Conservation (phyloP, 306 rosid species). For the Castanopsis chinensis region DNA sequence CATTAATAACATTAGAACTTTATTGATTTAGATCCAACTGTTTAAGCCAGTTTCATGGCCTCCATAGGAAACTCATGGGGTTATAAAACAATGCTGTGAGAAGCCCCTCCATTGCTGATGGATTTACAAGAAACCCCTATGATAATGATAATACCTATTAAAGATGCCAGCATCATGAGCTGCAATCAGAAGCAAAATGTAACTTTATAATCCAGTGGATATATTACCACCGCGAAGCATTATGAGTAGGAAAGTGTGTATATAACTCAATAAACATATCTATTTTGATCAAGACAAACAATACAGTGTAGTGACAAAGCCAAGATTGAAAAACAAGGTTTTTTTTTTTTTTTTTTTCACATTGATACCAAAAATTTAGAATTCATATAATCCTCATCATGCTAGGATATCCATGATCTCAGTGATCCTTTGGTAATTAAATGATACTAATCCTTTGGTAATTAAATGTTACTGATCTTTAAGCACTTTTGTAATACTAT, state of each 20-base stretch:
- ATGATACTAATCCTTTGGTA: too few species aligned
- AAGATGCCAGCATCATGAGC: neutral
- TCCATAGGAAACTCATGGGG: neutral
- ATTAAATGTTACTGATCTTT: too few species aligned
- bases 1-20: neutral
- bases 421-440: too few species aligned
- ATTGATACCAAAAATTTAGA: too few species aligned
- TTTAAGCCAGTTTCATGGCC: neutral
- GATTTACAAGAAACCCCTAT: neutral
- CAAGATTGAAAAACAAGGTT: too few species aligned
- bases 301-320: neutral
- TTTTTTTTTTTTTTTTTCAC: too few species aligned
- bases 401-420: too few species aligned
- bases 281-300: neutral
- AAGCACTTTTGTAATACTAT: too few species aligned
- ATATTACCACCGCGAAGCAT: slow-evolving; percentile 2
- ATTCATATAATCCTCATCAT: too few species aligned
- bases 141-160: neutral
- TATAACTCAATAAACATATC: neutral
- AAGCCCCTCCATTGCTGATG: neutral
- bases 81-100: neutral
- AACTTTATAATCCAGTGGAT: neutral
- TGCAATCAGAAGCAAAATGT: neutral
- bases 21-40: neutral
- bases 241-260: slow-evolving; percentile 12